Evolutionary conservation across 176 grass and related monocot genomes (phyloP).

Genomic region (Oryza coarctata): DNA sequence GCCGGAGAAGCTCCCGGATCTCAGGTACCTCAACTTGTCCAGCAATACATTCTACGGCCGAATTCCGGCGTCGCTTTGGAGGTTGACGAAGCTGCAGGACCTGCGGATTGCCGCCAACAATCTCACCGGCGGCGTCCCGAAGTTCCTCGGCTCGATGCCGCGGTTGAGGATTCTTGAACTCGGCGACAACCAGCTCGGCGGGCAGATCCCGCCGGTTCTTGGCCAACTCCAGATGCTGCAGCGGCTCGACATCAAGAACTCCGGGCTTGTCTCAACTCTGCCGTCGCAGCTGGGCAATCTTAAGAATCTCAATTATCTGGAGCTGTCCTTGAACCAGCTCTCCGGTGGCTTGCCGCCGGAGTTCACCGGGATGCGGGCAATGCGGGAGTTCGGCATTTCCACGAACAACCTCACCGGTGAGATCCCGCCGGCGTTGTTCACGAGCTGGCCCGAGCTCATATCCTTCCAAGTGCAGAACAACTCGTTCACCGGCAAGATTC

Average conservation of each 20-base stretch:
- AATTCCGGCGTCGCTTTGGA: conserved; percentile 47
- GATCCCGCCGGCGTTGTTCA: conserved; percentile 37
- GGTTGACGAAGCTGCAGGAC: conserved; percentile 49
- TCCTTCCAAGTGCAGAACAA: conserved; percentile 53
- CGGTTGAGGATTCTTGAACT: conserved; percentile 59
- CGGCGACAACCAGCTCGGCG: conserved; percentile 38
- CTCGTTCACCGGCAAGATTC: conserved; percentile 16
- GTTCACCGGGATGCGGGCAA: conserved; percentile 46
- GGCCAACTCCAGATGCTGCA: conserved; percentile 59
- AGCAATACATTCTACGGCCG: conserved; percentile 38
- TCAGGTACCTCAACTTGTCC: conserved; percentile 62
- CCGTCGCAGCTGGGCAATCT: conserved; percentile 56
- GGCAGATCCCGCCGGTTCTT: conserved; percentile 49
- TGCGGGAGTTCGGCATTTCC: conserved; percentile 56
- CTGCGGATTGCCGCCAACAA: conserved; percentile 38
- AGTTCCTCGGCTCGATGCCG: conserved; percentile 51
- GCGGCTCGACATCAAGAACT: conserved; percentile 29
- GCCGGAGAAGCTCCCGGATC: conserved; percentile 30
- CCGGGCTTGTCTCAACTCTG: conserved; percentile 45
- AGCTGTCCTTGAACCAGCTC: conserved; percentile 41
- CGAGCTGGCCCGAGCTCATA: conserved; percentile 52
- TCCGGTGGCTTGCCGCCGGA: conserved; percentile 34
- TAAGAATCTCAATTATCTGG: conserved; percentile 31
- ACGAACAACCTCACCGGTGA: conserved; percentile 43
- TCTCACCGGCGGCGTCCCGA: conserved; percentile 53